Evolutionary conservation across 129 eudicot species (phyloP), one percentile per base, ranked within the genome.

Genomic region (Arctium lappa): DNA sequence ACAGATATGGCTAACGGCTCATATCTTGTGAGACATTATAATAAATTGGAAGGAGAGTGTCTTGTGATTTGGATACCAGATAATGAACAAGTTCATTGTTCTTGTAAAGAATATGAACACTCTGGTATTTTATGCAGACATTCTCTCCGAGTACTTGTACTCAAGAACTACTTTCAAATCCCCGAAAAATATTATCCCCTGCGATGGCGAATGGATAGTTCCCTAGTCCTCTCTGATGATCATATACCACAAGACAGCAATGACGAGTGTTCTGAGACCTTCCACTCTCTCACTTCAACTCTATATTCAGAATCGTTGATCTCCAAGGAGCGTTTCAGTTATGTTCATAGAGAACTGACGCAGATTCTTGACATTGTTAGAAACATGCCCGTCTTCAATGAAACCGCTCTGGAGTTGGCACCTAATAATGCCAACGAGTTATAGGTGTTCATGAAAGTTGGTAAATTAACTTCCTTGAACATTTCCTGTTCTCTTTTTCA

Each of bases 61-160:
- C 88, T 86, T 53, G 89, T 92, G 42, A 84, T 86, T 69, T 92
- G 97, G 93, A 86, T 86, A 39, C 92, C 93, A 60, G 93, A 92
- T 50, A 90, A 81, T n/a, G 97, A 89, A 83, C 93, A 86, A 75
- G 88, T 92, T 86, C 93, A 92, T 70, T 92, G 97, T 72, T 89
- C 97, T 80, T 92, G 97, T 76, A 92, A 92, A 79, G 93, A 92
- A 70, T 89, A 86, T 63, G 97, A 89, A 73, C 93, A 92, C 75
- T 92, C 97, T 3, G 93, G 93, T 56, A 88, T 83, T 56, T 79
- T 89, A 53, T 92, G 97, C 79, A 73, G 97, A 63, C 97, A 89
- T 86, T 86, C 93, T 22, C 68, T 92, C 50, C 87, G 97, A 71
- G 88, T 92, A 50, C 88, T 92, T 38, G 88, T 92, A 34, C 84